Evolutionary conservation across 768 basidiomycete species (phyloP), one percentile per base, ranked within the genome.

Genomic region (Peribolospora kevripleyi): DNA sequence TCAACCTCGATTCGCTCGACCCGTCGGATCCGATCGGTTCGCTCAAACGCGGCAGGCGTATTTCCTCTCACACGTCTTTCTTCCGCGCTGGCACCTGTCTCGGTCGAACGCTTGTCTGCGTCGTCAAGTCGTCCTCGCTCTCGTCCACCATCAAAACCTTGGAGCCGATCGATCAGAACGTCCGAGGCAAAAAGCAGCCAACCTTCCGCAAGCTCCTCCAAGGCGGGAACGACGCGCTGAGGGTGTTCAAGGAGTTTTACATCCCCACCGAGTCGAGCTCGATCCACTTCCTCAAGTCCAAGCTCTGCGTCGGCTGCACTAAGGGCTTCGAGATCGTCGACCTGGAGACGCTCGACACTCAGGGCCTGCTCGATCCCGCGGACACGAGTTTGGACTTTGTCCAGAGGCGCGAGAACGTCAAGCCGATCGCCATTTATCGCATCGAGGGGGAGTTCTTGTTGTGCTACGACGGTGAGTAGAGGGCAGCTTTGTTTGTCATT

Each of bases 281-380:
- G 9, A 82, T 97, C 36, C 91, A 93, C 68, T 95, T 91, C 71
- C 74, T 98, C 60, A 93, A 91, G 72, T 93, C 91, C 50, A 84
- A 82, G 70, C 76, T 98, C 61, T 98, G 93, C 66, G 85, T 98
- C 10, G 93, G 91, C 1, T 91, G 88, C 65, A 84, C 90, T 7
- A 82, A 85, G 63, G 93, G 93, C 13, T 97, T 98, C 66, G 93
- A 97, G 70, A 95, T 98, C 60, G 86, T 98, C 59, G 93, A 98
- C 67, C 75, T 97, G 45, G 88, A 95, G 67, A 90, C 82, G 57
- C 70, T 98, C 68, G 93, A 98, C 66, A 95, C 91, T 46, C 91
- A 97, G 69, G 86, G 86, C 3, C 67, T 98, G 61, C 73, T 98
- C 53, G 93, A 98, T 68, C 93, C 91, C 0, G 76, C 79, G 8